phyloP scores from a whole-genome alignment of 1,284 basidiomycete species.

The Mycosarcoma mackinlayi region DNA sequence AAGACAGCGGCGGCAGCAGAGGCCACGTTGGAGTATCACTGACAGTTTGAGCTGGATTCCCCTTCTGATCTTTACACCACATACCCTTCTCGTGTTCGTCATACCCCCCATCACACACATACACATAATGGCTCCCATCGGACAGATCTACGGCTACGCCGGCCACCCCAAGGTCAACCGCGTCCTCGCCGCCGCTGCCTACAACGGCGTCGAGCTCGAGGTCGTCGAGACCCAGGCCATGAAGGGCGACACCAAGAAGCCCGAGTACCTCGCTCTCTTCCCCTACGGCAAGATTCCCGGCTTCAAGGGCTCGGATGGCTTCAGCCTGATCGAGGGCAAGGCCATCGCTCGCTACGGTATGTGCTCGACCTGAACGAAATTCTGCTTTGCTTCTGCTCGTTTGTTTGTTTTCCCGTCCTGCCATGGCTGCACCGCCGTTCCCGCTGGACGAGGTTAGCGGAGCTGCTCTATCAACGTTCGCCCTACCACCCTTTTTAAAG shows the following conservation, averaged over 20 bases:
- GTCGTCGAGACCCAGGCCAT: constrained; percentile 47
- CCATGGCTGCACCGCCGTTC: constrained; percentile 1
- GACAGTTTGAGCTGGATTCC: background rate
- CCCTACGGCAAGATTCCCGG: constrained; percentile 75
- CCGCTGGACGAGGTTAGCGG: background rate
- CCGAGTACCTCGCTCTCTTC: constrained; percentile 63
- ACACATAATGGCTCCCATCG: constrained; percentile 62
- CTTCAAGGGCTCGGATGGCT: constrained; percentile 81
- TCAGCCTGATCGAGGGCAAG: constrained; percentile 80
- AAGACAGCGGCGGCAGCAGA: no score
- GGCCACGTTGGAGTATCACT: no score
- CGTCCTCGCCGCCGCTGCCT: constrained; percentile 61
- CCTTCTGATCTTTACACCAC: constrained; percentile 13
- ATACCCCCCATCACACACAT: constrained; percentile 14
- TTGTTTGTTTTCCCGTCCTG: background rate
- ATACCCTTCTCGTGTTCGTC: constrained; percentile 26
- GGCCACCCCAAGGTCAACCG: constrained; percentile 53
- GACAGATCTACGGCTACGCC: constrained; percentile 61
- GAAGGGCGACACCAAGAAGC: constrained; percentile 57
- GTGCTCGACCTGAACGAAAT: constrained; percentile 69
- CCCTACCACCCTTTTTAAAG: constrained; percentile 12
- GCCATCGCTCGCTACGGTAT: constrained; percentile 90
- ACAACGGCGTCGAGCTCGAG: constrained; percentile 64
- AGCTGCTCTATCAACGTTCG: background rate
- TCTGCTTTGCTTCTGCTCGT: constrained; percentile 3